Evolutionary conservation across 202 grass and related monocot species (phyloP).

Genomic region (Zizania palustris): DNA sequence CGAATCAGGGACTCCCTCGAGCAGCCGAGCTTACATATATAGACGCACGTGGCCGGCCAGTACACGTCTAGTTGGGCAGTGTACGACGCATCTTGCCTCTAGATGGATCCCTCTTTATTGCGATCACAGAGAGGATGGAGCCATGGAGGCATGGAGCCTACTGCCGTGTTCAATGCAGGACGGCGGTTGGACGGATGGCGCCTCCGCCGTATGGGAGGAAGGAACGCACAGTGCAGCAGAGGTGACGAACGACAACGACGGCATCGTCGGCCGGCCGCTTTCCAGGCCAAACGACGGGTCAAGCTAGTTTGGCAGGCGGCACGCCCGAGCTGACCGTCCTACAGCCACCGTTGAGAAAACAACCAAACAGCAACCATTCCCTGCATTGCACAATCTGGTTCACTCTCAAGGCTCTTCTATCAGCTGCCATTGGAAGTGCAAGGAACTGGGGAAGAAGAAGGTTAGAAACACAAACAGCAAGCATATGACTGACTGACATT

Average conservation of each 20-base stretch:
- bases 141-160: not conserved
- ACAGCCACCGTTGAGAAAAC: not conserved
- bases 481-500: not conserved
- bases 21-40: not conserved
- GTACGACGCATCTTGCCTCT: constrained; percentile 37
- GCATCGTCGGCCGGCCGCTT: constrained; percentile 31
- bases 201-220: constrained; percentile 21
- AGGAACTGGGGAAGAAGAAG: not conserved
- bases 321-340: not conserved
- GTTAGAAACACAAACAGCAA: not conserved
- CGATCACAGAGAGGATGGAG: not conserved
- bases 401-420: not conserved
- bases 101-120: constrained; percentile 42
- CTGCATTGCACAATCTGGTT: too few species aligned
- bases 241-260: constrained; percentile 23
- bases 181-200: not conserved
- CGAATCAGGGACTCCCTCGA: not conserved
- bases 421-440: not conserved
- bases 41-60: constrained; percentile 29
- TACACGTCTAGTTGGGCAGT: constrained; percentile 23
- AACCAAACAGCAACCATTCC: not conserved
- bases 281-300: constrained; percentile 28
- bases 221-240: constrained; percentile 11
- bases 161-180: constrained; percentile 6
- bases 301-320: constrained; percentile 49